phyloP scores from a whole-genome alignment of 495 filamentous ascomycete species.

The Xylaria acuta region DNA sequence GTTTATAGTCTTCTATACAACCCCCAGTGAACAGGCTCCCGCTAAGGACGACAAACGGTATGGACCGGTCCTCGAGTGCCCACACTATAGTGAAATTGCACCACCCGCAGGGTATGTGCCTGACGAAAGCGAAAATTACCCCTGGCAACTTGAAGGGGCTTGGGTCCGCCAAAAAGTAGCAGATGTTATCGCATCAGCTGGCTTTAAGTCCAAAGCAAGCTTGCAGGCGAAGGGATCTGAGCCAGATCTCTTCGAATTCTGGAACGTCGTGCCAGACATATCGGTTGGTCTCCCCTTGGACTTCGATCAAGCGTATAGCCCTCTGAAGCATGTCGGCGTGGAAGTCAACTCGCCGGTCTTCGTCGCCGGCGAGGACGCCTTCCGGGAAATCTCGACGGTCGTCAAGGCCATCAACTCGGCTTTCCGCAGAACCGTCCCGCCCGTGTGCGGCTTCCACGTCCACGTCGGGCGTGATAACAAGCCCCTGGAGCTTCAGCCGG shows the following conservation, averaged over 20 bases:
- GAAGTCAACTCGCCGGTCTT: slow-evolving; percentile 13
- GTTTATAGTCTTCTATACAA: slow-evolving; percentile 3
- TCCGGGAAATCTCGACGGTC: slow-evolving; percentile 7
- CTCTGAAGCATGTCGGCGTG: slow-evolving; percentile 9
- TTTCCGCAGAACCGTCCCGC: slow-evolving; percentile 2
- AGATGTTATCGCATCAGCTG: not conserved
- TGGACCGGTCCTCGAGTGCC: slow-evolving; percentile 1
- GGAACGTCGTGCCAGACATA: slow-evolving; percentile 4
- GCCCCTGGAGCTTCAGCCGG: not conserved
- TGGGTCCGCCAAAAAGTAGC: slow-evolving; percentile 10
- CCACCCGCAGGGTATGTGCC: not conserved
- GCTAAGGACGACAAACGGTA: not conserved
- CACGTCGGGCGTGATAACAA: not conserved
- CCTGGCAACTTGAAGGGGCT: not conserved
- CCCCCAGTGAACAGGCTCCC: not conserved
- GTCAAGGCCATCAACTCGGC: slow-evolving; percentile 8
- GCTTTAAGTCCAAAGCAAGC: not conserved
- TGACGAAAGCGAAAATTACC: not conserved
- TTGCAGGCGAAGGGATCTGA: not conserved
- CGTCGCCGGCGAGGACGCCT: not conserved
- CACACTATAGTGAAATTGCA: not conserved
- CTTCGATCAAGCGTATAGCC: not conserved
- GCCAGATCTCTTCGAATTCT: not conserved
- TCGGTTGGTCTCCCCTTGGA: not conserved
- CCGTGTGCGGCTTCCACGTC: slow-evolving; percentile 14